Conservation (phyloP, 352 stramenopile genomes). For the Phytophthora constricta region DNA sequence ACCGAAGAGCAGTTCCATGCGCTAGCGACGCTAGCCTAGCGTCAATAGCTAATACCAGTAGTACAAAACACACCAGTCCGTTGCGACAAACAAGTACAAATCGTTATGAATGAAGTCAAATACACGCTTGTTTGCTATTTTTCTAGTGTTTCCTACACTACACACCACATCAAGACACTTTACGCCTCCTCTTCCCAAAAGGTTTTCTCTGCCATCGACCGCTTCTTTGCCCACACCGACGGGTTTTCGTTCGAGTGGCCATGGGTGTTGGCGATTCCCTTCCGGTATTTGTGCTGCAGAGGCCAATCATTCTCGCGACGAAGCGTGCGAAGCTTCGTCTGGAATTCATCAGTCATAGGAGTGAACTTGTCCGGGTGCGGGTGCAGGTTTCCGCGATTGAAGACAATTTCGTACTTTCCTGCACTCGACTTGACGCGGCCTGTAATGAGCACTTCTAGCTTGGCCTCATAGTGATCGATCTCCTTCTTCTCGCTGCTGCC, state of each 20-base stretch:
- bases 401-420: constrained; percentile 46
- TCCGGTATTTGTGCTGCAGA: constrained; percentile 53
- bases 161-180: constrained; percentile 17
- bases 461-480: constrained; percentile 52
- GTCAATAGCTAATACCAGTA: too few species aligned
- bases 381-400: constrained; percentile 73
- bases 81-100: too few species aligned
- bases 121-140: constrained; percentile 15
- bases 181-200: constrained; percentile 49
- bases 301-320: constrained; percentile 42
- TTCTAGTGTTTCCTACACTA: not conserved
- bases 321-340: constrained; percentile 40
- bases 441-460: constrained; percentile 58
- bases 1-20: too few species aligned
- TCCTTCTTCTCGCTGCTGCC: constrained; percentile 23
- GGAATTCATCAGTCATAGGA: constrained; percentile 47
- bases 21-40: too few species aligned
- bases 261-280: constrained; percentile 43
- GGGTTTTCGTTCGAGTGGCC: constrained; percentile 55
- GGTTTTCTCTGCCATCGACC: constrained; percentile 31
- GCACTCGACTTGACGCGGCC: constrained; percentile 33
- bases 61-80: too few species aligned
- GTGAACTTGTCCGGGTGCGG: constrained; percentile 51
- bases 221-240: constrained; percentile 49
- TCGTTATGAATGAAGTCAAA: not conserved